Evolutionary conservation across 805 yeast species (phyloP).

Genomic region (Kazachstania martiniae): DNA sequence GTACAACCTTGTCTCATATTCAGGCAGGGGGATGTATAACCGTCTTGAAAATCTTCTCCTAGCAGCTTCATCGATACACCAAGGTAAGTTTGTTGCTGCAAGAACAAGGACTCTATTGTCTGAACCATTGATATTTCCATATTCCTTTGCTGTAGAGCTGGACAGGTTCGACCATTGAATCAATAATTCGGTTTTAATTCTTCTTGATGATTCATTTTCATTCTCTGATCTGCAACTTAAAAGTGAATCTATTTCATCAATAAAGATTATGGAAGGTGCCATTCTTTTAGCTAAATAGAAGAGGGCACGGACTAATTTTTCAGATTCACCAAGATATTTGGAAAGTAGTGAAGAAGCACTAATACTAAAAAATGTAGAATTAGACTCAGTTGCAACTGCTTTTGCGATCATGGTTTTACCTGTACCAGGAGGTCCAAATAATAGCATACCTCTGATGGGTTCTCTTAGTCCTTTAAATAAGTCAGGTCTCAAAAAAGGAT

Average conservation of each 20-base stretch:
- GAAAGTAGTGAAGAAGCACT: slow-evolving; percentile 87
- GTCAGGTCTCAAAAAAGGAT: slow-evolving; percentile 92
- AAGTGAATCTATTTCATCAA: slow-evolving; percentile 91
- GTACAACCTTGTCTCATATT: slow-evolving; percentile 62
- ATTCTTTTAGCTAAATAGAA: slow-evolving; percentile 76
- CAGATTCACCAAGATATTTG: slow-evolving; percentile 74
- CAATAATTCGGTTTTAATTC: slow-evolving; percentile 87
- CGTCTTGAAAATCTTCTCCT: slow-evolving; percentile 86
- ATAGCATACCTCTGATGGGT: slow-evolving; percentile 91
- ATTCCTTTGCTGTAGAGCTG: slow-evolving; percentile 56
- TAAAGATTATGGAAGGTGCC: slow-evolving; percentile 90
- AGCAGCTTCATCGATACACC: slow-evolving; percentile 98
- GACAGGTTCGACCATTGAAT: slow-evolving; percentile 94
- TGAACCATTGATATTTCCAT: slow-evolving; percentile 20
- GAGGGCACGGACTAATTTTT: slow-evolving; percentile 81
- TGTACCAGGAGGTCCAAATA: slow-evolving; percentile 98
- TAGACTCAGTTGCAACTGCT: slow-evolving; percentile 94
- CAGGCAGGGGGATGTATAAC: slow-evolving; percentile 92
- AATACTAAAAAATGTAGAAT: slow-evolving; percentile 86
- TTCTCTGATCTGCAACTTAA: slow-evolving; percentile 68
- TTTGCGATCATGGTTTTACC: slow-evolving; percentile 97
- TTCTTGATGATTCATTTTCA: slow-evolving; percentile 79
- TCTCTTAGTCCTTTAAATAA: slow-evolving; percentile 84
- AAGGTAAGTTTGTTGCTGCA: slow-evolving; percentile 93
- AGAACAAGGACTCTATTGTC: slow-evolving; percentile 69